Conservation (phyloP, 169 alveolate genomes). For the Eimeria brunetti region DNA sequence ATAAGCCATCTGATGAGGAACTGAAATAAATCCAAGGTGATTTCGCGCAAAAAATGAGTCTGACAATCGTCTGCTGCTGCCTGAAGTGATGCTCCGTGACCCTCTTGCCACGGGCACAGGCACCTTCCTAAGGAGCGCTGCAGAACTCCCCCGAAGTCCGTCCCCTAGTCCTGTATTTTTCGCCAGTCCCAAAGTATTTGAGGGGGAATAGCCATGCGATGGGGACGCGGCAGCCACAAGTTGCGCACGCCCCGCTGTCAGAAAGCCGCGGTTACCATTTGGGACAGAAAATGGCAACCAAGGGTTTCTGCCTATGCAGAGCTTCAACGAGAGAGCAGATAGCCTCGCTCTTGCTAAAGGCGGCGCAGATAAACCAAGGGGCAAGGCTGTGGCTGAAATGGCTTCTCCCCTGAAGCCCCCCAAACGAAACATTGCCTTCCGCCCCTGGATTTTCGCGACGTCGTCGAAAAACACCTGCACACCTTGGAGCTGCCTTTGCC, state of each 20-base stretch:
- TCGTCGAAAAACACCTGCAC: not conserved
- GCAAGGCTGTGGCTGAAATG: not conserved
- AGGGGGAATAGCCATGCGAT: not conserved
- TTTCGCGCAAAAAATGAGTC: not conserved
- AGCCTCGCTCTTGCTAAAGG: not conserved
- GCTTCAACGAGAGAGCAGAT: not conserved
- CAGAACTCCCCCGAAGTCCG: not conserved
- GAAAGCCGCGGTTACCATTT: not conserved
- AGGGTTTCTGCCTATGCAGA: not conserved
- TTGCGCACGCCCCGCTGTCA: not conserved
- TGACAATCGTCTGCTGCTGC: not conserved
- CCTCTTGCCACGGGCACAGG: not conserved
- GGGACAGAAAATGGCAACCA: not conserved
- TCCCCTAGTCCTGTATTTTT: not conserved
- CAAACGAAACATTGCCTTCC: not conserved
- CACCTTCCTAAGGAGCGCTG: not conserved
- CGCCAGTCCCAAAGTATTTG: not conserved
- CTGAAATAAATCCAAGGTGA: slow-evolving; percentile 91
- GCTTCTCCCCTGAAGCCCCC: not conserved
- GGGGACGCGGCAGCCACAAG: not conserved
- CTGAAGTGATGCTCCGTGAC: slow-evolving; percentile 11
- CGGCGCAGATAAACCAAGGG: not conserved
- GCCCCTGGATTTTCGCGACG: not conserved
- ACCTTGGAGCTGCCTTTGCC: not conserved
- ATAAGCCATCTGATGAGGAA: slow-evolving; percentile 96